These are phyloP conservation scores for Escallonia herrerae DNA, from an alignment of 129 eudicot genomes.

Conservation along the genomic window DNA sequence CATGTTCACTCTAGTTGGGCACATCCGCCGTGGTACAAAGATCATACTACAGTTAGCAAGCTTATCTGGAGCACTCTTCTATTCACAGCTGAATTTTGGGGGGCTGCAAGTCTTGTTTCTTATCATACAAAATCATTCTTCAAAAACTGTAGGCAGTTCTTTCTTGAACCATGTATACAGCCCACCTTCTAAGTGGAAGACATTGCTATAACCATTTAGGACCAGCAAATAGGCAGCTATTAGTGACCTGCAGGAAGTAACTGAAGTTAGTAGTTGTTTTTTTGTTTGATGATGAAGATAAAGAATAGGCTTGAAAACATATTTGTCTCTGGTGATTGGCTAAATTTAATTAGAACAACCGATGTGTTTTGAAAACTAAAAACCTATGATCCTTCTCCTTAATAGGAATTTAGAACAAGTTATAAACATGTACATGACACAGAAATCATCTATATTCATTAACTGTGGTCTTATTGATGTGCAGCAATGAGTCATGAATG, in stretches of 20 bases:
- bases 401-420: too few species aligned
- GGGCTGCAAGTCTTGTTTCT: not conserved
- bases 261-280: slow-evolving; percentile 3
- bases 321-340: too few species aligned
- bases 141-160: slow-evolving; percentile 69
- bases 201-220: slow-evolving; percentile 79
- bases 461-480: too few species aligned
- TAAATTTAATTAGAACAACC: too few species aligned
- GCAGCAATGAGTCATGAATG: too few species aligned
- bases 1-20: slow-evolving; percentile 8
- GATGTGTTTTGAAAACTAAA: too few species aligned
- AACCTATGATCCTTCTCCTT: too few species aligned
- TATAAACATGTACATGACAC: too few species aligned
- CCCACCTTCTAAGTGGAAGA: slow-evolving; percentile 93
- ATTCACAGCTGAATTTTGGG: slow-evolving; percentile 6
- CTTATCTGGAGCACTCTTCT: slow-evolving; percentile 15
- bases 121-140: slow-evolving; percentile 35
- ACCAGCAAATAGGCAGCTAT: slow-evolving; percentile 98
- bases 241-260: slow-evolving; percentile 69
- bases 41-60: slow-evolving; percentile 1
- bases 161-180: slow-evolving; percentile 81
- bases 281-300: slow-evolving; percentile 1
- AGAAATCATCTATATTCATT: too few species aligned
- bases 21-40: slow-evolving; percentile 13
- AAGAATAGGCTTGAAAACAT: not conserved